Percentiles rank a stretch among this genome's conserved stretches.
Conservation (phyloP, 2,329 filamentous ascomycete species). For the Penicillium sp. region DNA sequence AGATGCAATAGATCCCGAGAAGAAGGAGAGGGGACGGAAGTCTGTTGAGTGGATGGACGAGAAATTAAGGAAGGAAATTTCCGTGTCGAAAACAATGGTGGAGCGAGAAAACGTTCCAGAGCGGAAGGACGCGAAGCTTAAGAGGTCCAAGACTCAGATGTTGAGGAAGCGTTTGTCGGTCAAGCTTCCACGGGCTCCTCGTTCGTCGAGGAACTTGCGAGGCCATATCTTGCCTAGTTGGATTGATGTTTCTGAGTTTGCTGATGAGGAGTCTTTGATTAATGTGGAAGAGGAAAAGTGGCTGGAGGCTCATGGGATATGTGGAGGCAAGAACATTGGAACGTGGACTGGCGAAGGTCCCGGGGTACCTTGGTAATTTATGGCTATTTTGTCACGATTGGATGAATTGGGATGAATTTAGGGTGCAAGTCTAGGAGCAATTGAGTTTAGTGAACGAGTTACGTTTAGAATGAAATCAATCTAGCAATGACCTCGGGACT, state of each 20-base stretch:
- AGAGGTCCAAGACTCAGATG: slow-evolving; percentile 10
- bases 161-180: slow-evolving; percentile 12
- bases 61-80: not conserved
- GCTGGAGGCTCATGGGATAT: slow-evolving; percentile 12
- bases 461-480: not conserved
- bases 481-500: not conserved
- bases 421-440: not conserved
- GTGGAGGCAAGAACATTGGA: slow-evolving; percentile 4
- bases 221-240: slow-evolving; percentile 5
- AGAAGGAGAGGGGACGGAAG: not conserved
- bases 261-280: slow-evolving; percentile 11
- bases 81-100: not conserved
- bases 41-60: not conserved
- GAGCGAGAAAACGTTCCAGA: not conserved
- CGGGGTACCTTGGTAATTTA: slow-evolving; percentile 1
- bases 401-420: not conserved
- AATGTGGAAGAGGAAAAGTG: slow-evolving; percentile 13
- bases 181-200: slow-evolving; percentile 11
- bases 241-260: slow-evolving; percentile 11
- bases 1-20: slow-evolving; percentile 7
- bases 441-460: not conserved
- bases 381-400: not conserved
- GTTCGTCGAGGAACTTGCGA: slow-evolving; percentile 9
- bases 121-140: slow-evolving; percentile 2
- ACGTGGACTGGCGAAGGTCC: slow-evolving; percentile 7